Evolutionary conservation across 2,329 filamentous ascomycete genomes (phyloP), one percentile per base, ranked within the genome.

Genomic region (Cercospora sesami): DNA sequence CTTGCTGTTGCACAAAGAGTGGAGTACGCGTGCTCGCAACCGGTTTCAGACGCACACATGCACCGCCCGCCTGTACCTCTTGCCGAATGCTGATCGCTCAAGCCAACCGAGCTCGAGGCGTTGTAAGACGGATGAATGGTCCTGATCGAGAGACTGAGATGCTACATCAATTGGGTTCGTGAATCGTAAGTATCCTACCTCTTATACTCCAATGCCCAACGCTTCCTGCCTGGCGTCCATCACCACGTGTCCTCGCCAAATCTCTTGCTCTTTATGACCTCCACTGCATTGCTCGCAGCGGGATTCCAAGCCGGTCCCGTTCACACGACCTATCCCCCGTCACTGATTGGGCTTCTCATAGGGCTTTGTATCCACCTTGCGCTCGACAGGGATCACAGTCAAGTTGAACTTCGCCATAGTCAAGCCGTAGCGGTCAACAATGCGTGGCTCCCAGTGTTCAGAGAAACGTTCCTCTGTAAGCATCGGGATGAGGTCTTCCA

Each of bases 371-470:
- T 81, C 73, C 33, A 81, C 77, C 5, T 76, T 79, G 10, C 73
- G 70, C 71, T 81, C 80, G 10, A 81, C 79, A 3, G 78, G 79
- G 23, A 81, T 61, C 5, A 81, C 80, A 14, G 79, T 80, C 3
- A 69, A 69, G 64, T 81, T 81, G 72, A 81, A 81, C 63, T 80
- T 79, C 16, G 79, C 79, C 79, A 81, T 81, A 1, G 80, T 81
- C 62, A 81, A 70, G 1, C 80, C 80, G 68, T 76, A 81, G 3
- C 74, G 75, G 36, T 78, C 75, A 63, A 74, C 72, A 10, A 81
- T 73, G 2, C 79, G 74, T 6, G 80, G 80, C 70, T 81, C 78
- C 80, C 79, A 81, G 16, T 78, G 72, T n/a, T 81, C 78, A 5
- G 79, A 68, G 66, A 81, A 81, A 1, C 79, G 74, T 64, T 81